These are phyloP conservation scores for Saccharomycopsis amapae DNA, from an alignment of 805 yeast species.

Conservation along the genomic window DNA sequence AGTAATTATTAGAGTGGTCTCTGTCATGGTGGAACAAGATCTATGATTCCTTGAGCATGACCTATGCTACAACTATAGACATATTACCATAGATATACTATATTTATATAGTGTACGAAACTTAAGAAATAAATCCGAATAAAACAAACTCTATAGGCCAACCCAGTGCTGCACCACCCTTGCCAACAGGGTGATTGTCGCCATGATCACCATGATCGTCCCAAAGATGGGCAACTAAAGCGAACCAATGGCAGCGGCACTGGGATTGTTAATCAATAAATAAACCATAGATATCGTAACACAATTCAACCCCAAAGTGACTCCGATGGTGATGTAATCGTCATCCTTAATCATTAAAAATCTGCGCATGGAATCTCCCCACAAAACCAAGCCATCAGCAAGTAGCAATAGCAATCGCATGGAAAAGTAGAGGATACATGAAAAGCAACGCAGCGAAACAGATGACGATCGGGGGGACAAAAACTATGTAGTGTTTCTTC, in stretches of 20 bases:
- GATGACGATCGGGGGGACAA: conserved; percentile 52
- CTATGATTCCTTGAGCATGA: too few species aligned
- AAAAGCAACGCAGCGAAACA: conserved; percentile 54
- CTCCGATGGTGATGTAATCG: conserved; percentile 71
- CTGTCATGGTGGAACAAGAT: too few species aligned
- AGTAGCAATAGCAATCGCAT: conserved; percentile 55
- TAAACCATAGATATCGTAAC: conserved; percentile 83
- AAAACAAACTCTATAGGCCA: conserved; percentile 28
- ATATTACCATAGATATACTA: too few species aligned
- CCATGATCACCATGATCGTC: conserved; percentile 60
- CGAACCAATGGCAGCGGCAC: conserved; percentile 76
- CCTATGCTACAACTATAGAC: too few species aligned
- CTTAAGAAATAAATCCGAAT: too few species aligned
- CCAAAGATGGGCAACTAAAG: conserved; percentile 69
- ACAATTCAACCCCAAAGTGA: conserved; percentile 69
- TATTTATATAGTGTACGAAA: too few species aligned
- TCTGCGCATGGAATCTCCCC: conserved; percentile 46
- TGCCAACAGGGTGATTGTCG: conserved; percentile 52
- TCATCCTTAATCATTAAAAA: conserved; percentile 45
- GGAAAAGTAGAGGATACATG: conserved; percentile 63
- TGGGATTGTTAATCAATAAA: conserved; percentile 57
- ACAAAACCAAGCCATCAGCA: conserved; percentile 63
- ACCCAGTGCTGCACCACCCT: conserved; percentile 41
- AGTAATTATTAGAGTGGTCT: too few species aligned
- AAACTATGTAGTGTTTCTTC: conserved; percentile 46